Base-by-base conservation (phyloP, 495 filamentous ascomycete genomes). In the Neurospora sp. region DNA sequence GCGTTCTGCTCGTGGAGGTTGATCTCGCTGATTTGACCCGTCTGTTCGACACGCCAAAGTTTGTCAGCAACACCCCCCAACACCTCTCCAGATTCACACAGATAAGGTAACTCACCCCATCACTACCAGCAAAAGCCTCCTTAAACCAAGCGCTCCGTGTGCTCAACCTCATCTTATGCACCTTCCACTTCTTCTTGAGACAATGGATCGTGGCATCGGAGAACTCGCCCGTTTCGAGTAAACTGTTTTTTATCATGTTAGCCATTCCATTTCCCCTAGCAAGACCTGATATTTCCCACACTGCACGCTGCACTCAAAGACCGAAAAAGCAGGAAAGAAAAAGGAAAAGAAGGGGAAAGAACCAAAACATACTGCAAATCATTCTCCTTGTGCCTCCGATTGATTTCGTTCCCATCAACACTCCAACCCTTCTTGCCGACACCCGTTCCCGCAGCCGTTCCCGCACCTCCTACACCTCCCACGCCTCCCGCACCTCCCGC, bases 101-200 rank as follows among this genome's bases (percentile, higher is more conserved):
- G 9, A 23, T 12, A 54, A 23, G 9, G 12, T 12, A 54, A 54
- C 54, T 62, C 12, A 62, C 54, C 23, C 54, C 54, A 62, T 31
- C 23, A 62, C 54, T 31, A 62, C 27, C 54, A 62, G 54, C 54
- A 27, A 77, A 74, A 9, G 72, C 72, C n/a, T 69, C 6, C 2
- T 4, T 38, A n/a, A 78, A 78, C 76, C 76, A 78, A 1, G 27
- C 39, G 4, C 72, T 76, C 12, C 74, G 69, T 0, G 72, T 44
- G 71, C 69, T 73, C 39, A 78, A n/a, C 7, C 72, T 73, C 27
- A 71, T 72, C 40, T 74, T 75, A 44, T 78, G 77, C n/a, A 77
- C 77, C 11, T 41, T 70, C 77, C 77, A 78, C 31, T 62, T 23
- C 2, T 18, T 38, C 12, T 76, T 73, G 0, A 59, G 10, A 69